A percentile compares a stretch with the other conserved stretches of the same genome.
phyloP scores from a whole-genome alignment of 768 basidiomycete species.

The Pleurotus citrinopileatus region DNA sequence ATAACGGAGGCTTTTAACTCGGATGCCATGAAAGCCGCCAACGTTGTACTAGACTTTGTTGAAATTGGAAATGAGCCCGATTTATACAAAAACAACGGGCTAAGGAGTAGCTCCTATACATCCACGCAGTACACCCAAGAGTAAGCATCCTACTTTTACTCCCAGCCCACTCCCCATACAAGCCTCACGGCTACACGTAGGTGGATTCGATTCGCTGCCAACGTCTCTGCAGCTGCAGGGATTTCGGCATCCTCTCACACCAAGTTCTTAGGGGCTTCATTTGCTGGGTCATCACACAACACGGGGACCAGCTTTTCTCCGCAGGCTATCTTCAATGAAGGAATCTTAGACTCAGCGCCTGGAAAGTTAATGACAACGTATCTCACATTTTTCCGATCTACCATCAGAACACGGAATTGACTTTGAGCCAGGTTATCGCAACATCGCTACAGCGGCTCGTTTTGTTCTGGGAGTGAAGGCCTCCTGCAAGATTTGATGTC shows the following conservation, averaged over 20 bases:
- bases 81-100: slow-evolving; percentile 45
- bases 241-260: slow-evolving; percentile 35
- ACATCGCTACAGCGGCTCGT: slow-evolving; percentile 51
- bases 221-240: slow-evolving; percentile 38
- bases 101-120: slow-evolving; percentile 35
- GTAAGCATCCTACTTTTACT: slow-evolving; percentile 29
- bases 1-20: slow-evolving; percentile 49
- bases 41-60: slow-evolving; percentile 52
- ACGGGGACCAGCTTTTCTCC: slow-evolving; percentile 51
- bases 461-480: slow-evolving; percentile 47
- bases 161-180: neutral
- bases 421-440: slow-evolving; percentile 45
- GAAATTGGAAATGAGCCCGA: slow-evolving; percentile 66
- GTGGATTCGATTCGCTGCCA: slow-evolving; percentile 51
- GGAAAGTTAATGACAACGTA: slow-evolving; percentile 55
- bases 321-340: slow-evolving; percentile 50
- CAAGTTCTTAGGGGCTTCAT: slow-evolving; percentile 46
- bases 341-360: slow-evolving; percentile 44
- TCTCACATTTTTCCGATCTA: slow-evolving; percentile 17
- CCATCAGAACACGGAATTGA: neutral
- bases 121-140: slow-evolving; percentile 44
- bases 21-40: slow-evolving; percentile 30
- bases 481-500: slow-evolving; percentile 65
- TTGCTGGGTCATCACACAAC: slow-evolving; percentile 47
- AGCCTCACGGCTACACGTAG: slow-evolving; percentile 24